Conservation (phyloP, 768 basidiomycete genomes). For the Boletellus emodensis region DNA sequence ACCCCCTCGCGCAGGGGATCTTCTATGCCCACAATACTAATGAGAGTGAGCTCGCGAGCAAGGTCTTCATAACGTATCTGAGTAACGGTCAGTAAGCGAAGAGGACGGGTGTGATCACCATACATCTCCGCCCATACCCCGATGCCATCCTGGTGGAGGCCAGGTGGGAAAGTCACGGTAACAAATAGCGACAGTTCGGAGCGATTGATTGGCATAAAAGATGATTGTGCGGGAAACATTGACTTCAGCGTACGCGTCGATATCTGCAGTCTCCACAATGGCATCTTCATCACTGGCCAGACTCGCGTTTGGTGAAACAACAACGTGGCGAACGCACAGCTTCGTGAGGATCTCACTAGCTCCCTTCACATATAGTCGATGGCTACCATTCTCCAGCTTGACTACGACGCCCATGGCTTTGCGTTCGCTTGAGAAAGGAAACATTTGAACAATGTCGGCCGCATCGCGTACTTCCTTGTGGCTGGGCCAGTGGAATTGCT, state of each 20-base stretch:
- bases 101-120: slow-evolving; percentile 10
- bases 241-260: slow-evolving; percentile 64
- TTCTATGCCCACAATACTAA: slow-evolving; percentile 92
- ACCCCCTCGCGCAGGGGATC: slow-evolving; percentile 93
- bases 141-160: slow-evolving; percentile 60
- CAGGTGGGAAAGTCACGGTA: slow-evolving; percentile 84
- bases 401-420: slow-evolving; percentile 95
- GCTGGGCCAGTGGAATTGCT: slow-evolving; percentile 71
- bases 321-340: slow-evolving; percentile 68
- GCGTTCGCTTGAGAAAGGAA: slow-evolving; percentile 90
- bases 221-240: slow-evolving; percentile 94
- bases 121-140: slow-evolving; percentile 52
- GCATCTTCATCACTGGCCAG: slow-evolving; percentile 18
- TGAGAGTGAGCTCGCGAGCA: slow-evolving; percentile 70
- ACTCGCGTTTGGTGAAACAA: slow-evolving; percentile 41
- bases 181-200: slow-evolving; percentile 92
- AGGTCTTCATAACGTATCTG: slow-evolving; percentile 70
- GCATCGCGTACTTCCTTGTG: slow-evolving; percentile 64
- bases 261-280: slow-evolving; percentile 52
- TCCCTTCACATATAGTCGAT: slow-evolving; percentile 83
- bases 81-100: slow-evolving; percentile 11
- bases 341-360: slow-evolving; percentile 91
- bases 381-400: slow-evolving; percentile 44
- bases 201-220: slow-evolving; percentile 95
- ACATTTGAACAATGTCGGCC: slow-evolving; percentile 70